Evolutionary conservation across 2,329 filamentous ascomycete species (phyloP), one percentile per base, ranked within the genome.

Genomic region (Ophiostoma pallidulum): DNA sequence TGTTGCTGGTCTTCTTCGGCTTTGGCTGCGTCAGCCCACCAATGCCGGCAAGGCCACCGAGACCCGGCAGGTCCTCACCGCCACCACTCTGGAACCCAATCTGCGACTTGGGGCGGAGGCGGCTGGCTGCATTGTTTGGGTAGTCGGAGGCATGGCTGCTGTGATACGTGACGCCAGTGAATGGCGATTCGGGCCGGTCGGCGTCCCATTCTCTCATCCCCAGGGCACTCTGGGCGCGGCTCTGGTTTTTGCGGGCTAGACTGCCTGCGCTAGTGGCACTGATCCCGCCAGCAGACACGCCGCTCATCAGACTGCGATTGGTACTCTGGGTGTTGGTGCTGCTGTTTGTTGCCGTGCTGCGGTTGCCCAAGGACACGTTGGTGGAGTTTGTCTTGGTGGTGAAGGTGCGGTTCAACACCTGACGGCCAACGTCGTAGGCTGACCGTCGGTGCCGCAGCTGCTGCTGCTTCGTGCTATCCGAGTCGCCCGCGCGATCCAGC

Each of bases 201-300:
- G 62, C 51, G 16, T 77, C 77, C 58, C 67, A 66, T 14, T 78
- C 78, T 20, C 76, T 73, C 48, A 75, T 72, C 35, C 78, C 81
- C 54, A 86, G 65, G 3, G 80, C 78, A 59, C 82, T 87, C 53
- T 79, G 77, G 14, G 82, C 73, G 52, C 56, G 53, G 61, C 55
- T 65, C 60, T 73, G 65, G 59, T 82, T 84, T 59, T 86, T 85
- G 52, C 90, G 80, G 26, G 89, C 90, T 54, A 94, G 79, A 65
- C 91, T 97, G 46, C 90, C 92, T 14, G 92, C 92, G 65, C 92
- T 97, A 14, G 92, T 97, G 43, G 89, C 86, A 63, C 91, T 97
- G 65, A 96, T 88, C 12, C 78, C 91, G 43, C 90, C 82, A 0
- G 92, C 92, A 45, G 92, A 97, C 45, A 79, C 75, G 3, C 91